Base-by-base conservation (phyloP, 2,329 filamentous ascomycete genomes). In the Aspergillus ibericus region DNA sequence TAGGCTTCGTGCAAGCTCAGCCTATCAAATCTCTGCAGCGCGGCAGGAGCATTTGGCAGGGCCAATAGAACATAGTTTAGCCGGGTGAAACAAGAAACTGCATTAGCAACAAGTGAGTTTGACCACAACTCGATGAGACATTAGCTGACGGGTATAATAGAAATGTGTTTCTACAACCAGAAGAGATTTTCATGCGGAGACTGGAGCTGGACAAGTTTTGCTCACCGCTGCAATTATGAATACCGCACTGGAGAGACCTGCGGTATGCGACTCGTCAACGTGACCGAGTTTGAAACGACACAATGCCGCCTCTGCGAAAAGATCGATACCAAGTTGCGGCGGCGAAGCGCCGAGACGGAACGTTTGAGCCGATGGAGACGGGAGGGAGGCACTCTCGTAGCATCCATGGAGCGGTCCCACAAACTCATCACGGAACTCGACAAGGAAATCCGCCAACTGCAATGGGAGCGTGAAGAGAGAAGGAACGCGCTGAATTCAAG, bases 161-260 rank as follows among this genome's bases (percentile, higher is more conserved):
- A 73, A 68, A 96, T 98, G 93, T 97, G 93, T 81, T 97, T 95
- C 83, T 98, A 93, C 82, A 92, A 97, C 71, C 90, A 93, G 78
- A 92, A 89, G 75, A 85, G 86, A 68, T 96, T 90, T 84, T 77
- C 77, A 58, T 98, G 93, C 80, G 90, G 90, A 71, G 93, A 92
- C 83, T 96, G 90, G 88, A 92, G 92, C 77, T 98, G 93, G 93
- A 90, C 91, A 66, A 89, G 89, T 79, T 97, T 97, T 81, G 88
- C 90, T 66, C 86, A 93, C 77, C 93, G 96, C 75, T 98, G 93
- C 83, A 88, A 90, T 77, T 92, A 92, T 78, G 93, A 97, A 76
- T 96, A 96, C 80, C 90, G 93, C 65, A 96, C 91, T 66, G 93
- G 93, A 70, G 93, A 98, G 82, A 97, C 93, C 36, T 98, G 93